These are phyloP conservation scores for Syncephalastrum sp. DNA, from an alignment of 371 early-diverging fungal species.

Conservation along the genomic window DNA sequence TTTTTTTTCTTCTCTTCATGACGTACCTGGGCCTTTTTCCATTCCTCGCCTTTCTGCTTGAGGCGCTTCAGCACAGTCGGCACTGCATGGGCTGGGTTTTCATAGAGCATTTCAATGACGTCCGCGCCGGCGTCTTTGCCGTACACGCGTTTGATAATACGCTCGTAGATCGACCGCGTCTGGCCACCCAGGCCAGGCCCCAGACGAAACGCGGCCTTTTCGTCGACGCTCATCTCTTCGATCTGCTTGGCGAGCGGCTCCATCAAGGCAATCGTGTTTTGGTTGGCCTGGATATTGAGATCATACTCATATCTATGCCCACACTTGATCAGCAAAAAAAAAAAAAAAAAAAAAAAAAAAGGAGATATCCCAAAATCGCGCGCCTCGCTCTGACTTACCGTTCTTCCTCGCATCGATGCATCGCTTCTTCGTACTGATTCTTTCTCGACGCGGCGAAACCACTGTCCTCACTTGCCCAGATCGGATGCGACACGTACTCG, in stretches of 20 bases:
- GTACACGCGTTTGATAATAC: slow-evolving; percentile 90
- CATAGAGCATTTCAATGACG: slow-evolving; percentile 89
- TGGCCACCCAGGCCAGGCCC: slow-evolving; percentile 78
- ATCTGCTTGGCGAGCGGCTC: slow-evolving; percentile 82
- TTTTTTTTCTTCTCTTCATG: too few relatives aligned
- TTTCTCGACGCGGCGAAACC: slow-evolving; percentile 93
- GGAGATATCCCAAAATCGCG: too few relatives aligned
- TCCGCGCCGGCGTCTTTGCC: slow-evolving; percentile 81
- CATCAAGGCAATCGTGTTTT: slow-evolving; percentile 85
- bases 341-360: too few relatives aligned
- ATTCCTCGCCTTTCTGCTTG: slow-evolving; percentile 97
- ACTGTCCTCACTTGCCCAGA: slow-evolving; percentile 93
- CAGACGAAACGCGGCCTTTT: slow-evolving; percentile 68
- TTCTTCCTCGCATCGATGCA: slow-evolving; percentile 98
- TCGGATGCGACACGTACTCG: slow-evolving; percentile 94
- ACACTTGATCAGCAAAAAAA: too few relatives aligned
- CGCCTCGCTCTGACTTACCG: slow-evolving; percentile 27
- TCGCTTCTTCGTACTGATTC: slow-evolving; percentile 92
- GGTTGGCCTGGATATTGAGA: slow-evolving; percentile 92
- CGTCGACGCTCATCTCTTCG: slow-evolving; percentile 78
- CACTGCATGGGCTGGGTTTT: slow-evolving; percentile 89
- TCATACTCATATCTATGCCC: slow-evolving; percentile 90
- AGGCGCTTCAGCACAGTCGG: slow-evolving; percentile 95
- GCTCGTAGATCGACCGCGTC: slow-evolving; percentile 83
- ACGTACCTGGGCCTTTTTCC: slow-evolving; percentile 62